phyloP scores from a whole-genome alignment of 139 green algal species.

The Chlamydomonas asymmetrica region DNA sequence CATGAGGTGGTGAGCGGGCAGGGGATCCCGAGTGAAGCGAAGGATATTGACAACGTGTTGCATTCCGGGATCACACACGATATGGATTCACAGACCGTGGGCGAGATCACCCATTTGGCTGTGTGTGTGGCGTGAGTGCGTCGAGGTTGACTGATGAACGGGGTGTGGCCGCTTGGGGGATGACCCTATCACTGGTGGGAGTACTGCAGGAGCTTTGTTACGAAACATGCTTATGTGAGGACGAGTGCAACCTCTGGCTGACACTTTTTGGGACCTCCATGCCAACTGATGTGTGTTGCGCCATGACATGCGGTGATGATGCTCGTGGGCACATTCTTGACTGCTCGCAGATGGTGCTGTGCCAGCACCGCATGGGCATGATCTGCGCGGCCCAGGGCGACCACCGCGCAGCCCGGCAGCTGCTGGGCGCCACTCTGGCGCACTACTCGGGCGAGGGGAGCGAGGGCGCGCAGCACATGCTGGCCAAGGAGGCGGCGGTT shows the following conservation, averaged over 20 bases:
- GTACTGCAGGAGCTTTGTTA: too few relatives aligned
- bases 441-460: conserved; percentile 32
- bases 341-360: conserved; percentile 47
- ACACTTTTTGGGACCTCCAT: conserved; percentile 2
- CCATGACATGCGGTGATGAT: too few relatives aligned
- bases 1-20: conserved; percentile 43
- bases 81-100: too few relatives aligned
- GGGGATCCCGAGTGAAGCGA: too few relatives aligned
- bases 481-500: conserved; percentile 56
- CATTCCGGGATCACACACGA: too few relatives aligned
- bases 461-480: conserved; percentile 3
- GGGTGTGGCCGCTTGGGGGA: too few relatives aligned
- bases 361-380: conserved; percentile 63
- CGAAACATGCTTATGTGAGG: not conserved
- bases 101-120: not conserved
- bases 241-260: too few relatives aligned
- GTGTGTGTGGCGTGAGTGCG: not conserved
- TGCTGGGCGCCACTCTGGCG: conserved; percentile 39
- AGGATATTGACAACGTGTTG: too few relatives aligned
- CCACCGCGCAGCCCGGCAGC: conserved; percentile 42
- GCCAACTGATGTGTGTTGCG: not conserved
- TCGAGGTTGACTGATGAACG: too few relatives aligned
- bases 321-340: too few relatives aligned
- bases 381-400: conserved; percentile 53
- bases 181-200: too few relatives aligned